Base-by-base conservation (phyloP, 257 asterid genomes). In the Scutellaria minor region DNA sequence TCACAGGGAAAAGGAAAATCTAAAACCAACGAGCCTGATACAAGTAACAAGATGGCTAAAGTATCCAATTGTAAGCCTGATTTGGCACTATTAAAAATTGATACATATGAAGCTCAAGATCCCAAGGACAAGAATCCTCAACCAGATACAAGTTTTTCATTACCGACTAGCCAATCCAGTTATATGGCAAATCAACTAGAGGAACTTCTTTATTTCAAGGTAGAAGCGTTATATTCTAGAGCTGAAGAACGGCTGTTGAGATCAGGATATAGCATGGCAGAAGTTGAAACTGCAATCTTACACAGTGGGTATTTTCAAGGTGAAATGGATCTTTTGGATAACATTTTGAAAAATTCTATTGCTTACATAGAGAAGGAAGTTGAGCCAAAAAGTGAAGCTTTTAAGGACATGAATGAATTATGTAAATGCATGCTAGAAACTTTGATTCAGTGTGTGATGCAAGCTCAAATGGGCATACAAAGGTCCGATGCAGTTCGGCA, bases 1-100 rank as follows among this genome's bases (percentile, higher is more conserved):
- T 61, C 79, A 5, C 64, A 68, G 63, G 31, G 64, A 61, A 81
- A 77, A 77, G 72, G 75, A 53, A 81, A 57, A 47, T 56, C 68
- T 13, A 77, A 73, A 59, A 51, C 60, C 39, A 11, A 15, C 9
- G 68, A 24, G 53, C 48, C 63, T n/a, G 63, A 68, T 24, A 13
- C 74, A 48, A 52, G 39, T 53, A 62, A 64, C 41, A 8, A 27
- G 64, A 58, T 57, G n/a, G 27, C 74, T 61, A 67, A 62, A 53
- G 50, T n/a, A 47, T 66, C 7, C 66, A 60, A 72, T 53, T 50
- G 62, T 53, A 27, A 11, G 46, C 64, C 40, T 65, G 66, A 68
- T 47, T 11, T 54, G 42, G 58, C 9, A 56, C 59, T 20, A 13
- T 74, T 75, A 41, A 56, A 40, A 71, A 54, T 22, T 5, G 11